Evolutionary conservation across 2,329 filamentous ascomycete genomes (phyloP).

Genomic region (Penicillium sp.): DNA sequence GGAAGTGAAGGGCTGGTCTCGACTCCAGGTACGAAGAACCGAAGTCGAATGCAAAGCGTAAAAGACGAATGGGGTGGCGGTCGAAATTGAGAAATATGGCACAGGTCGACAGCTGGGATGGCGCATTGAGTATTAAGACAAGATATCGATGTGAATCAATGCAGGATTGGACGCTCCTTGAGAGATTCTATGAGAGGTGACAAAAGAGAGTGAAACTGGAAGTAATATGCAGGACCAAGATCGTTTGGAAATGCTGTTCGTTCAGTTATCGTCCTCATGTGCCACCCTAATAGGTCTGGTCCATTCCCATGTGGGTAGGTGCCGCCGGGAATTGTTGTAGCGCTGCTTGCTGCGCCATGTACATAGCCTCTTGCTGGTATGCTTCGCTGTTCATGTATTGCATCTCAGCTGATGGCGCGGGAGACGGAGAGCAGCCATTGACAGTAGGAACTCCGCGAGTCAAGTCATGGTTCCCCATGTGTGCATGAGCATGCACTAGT

Average conservation of each 20-base stretch:
- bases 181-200: slow-evolving; percentile 15
- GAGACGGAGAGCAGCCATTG: slow-evolving; percentile 40
- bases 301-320: slow-evolving; percentile 38
- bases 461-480: slow-evolving; percentile 34
- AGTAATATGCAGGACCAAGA: slow-evolving; percentile 25
- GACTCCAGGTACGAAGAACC: slow-evolving; percentile 21
- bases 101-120: slow-evolving; percentile 14
- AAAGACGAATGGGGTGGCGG: slow-evolving; percentile 13
- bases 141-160: slow-evolving; percentile 15
- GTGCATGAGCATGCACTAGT: slow-evolving; percentile 38
- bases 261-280: slow-evolving; percentile 18
- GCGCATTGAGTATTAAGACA: slow-evolving; percentile 18
- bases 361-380: slow-evolving; percentile 38
- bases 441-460: slow-evolving; percentile 29
- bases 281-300: slow-evolving; percentile 32
- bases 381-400: slow-evolving; percentile 39
- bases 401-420: slow-evolving; percentile 38
- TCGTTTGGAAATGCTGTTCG: slow-evolving; percentile 16
- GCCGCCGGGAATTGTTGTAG: slow-evolving; percentile 31
- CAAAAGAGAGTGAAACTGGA: slow-evolving; percentile 15
- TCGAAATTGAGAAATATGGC: slow-evolving; percentile 18
- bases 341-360: slow-evolving; percentile 33
- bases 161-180: slow-evolving; percentile 17
- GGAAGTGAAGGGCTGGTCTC: slow-evolving; percentile 25
- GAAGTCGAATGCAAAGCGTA: slow-evolving; percentile 25